Percentiles rank a stretch among this genome's conserved stretches.
Conservation (phyloP, 192 early-diverging fungal species). For the Backusella liffmaniae region DNA sequence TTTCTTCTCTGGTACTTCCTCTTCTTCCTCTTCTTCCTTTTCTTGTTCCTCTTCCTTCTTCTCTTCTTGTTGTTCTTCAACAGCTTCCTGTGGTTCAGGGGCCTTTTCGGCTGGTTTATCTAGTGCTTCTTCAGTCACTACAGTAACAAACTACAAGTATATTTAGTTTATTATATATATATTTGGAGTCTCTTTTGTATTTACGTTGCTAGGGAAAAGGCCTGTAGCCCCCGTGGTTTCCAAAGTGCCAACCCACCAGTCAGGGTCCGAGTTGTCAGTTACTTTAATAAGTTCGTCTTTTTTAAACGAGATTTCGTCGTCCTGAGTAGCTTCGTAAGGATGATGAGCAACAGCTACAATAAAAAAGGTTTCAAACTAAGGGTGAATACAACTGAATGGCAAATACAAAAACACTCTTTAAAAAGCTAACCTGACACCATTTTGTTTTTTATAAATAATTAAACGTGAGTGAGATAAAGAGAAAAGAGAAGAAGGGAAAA, state of each 20-base stretch:
- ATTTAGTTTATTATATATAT: background rate
- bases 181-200: background rate
- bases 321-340: slow-evolving; percentile 54
- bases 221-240: slow-evolving; percentile 33
- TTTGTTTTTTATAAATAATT: background rate
- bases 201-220: slow-evolving; percentile 51
- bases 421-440: background rate
- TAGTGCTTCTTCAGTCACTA: background rate
- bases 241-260: slow-evolving; percentile 50
- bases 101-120: background rate
- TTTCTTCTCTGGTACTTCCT: background rate
- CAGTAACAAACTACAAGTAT: slow-evolving; percentile 22
- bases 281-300: slow-evolving; percentile 59
- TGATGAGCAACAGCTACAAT: slow-evolving; percentile 36
- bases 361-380: background rate
- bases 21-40: background rate
- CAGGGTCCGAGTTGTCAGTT: slow-evolving; percentile 50
- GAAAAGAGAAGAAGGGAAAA: background rate
- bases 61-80: background rate
- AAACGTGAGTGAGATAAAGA: background rate
- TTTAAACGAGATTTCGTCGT: slow-evolving; percentile 62
- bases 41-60: background rate
- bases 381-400: background rate
- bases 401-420: background rate
- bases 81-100: background rate